Conservation (phyloP, 352 stramenopile genomes). For the Pythium monospermum region DNA sequence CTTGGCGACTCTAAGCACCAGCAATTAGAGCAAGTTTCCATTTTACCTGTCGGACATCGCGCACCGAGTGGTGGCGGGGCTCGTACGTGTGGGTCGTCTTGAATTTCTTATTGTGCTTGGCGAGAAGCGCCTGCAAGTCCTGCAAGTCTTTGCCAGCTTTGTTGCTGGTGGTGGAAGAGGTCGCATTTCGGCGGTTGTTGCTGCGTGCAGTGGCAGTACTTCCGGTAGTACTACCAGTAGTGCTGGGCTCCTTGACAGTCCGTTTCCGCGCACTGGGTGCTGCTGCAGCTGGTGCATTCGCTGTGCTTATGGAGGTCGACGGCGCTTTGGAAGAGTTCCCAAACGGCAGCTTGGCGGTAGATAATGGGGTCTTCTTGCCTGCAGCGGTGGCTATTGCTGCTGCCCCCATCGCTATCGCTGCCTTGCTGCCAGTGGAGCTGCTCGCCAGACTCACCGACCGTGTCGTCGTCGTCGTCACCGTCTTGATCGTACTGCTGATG, state of each 20-base stretch:
- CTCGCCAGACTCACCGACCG: no score
- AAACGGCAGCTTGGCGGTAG: constrained; percentile 18
- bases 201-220: no score
- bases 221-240: not conserved
- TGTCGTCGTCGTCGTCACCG: no score
- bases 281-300: not conserved
- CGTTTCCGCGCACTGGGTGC: not conserved
- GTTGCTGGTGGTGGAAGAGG: not conserved
- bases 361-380: not conserved
- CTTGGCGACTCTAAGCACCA: no score
- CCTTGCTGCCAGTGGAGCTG: not conserved
- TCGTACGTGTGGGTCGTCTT: constrained; percentile 70
- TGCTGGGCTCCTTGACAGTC: not conserved
- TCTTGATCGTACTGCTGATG: constrained; percentile 5
- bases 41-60: constrained; percentile 65
- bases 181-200: no score
- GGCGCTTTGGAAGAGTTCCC: constrained; percentile 11
- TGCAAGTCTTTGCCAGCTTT: constrained; percentile 19
- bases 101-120: constrained; percentile 78
- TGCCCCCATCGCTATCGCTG: not conserved
- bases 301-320: not conserved
- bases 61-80: constrained; percentile 68
- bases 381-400: not conserved
- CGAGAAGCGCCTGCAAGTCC: constrained; percentile 49
- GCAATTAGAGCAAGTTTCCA: no score